These are phyloP conservation scores for Scleroderma citrinum DNA, from an alignment of 768 basidiomycete genomes.

Conservation along the genomic window DNA sequence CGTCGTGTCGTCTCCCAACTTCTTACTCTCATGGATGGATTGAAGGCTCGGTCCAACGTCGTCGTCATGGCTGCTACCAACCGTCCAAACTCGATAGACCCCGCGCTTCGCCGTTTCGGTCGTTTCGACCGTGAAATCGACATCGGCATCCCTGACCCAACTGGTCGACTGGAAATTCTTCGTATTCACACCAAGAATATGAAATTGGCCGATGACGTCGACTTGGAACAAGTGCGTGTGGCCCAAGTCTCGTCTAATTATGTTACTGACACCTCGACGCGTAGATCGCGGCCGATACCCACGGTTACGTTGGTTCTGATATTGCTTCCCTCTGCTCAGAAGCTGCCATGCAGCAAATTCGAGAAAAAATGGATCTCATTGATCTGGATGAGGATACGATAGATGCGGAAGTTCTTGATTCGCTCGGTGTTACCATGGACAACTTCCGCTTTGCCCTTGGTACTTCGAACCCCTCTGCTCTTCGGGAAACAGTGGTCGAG, in stretches of 20 bases:
- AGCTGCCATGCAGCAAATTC: constrained; percentile 99
- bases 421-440: constrained; percentile 99
- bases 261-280: constrained; percentile 5
- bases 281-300: constrained; percentile 97
- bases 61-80: constrained; percentile 99
- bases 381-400: constrained; percentile 97
- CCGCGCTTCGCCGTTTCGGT: constrained; percentile 96
- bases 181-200: constrained; percentile 99
- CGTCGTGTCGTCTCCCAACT: constrained; percentile 98
- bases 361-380: constrained; percentile 99
- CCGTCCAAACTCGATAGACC: constrained; percentile 98
- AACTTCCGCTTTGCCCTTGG: constrained; percentile 99
- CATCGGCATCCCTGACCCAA: constrained; percentile 98
- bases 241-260: neutral
- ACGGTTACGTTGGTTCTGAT: constrained; percentile 99
- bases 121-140: constrained; percentile 99
- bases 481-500: constrained; percentile 98
- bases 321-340: constrained; percentile 96
- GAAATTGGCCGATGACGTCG: constrained; percentile 95
- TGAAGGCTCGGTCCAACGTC: constrained; percentile 97
- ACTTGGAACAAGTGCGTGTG: constrained; percentile 76
- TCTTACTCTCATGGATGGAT: constrained; percentile 97
- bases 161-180: constrained; percentile 96
- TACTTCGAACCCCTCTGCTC: constrained; percentile 94
- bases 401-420: constrained; percentile 97